These are phyloP conservation scores for Sordaria brevicollis DNA, from an alignment of 495 filamentous ascomycete species.

Conservation along the genomic window DNA sequence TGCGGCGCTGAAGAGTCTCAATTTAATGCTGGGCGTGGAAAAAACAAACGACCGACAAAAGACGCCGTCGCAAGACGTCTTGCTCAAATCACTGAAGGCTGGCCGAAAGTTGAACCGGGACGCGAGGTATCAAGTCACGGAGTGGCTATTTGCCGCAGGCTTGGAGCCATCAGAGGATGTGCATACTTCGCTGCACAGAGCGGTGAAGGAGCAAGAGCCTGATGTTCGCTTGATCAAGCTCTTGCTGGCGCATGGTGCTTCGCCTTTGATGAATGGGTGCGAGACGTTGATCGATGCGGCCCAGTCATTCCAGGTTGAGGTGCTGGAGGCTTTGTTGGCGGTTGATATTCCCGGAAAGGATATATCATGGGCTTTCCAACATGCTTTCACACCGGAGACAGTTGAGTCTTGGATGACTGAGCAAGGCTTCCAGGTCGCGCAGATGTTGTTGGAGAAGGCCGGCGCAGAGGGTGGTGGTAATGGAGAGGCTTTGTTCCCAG, in stretches of 20 bases:
- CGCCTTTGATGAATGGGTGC: conserved; percentile 30
- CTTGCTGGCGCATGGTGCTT: conserved; percentile 30
- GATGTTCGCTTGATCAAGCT: conserved; percentile 32
- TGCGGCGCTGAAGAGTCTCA: conserved; percentile 31
- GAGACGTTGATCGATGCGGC: conserved; percentile 34
- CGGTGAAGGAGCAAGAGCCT: conserved; percentile 31
- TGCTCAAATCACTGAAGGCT: conserved; percentile 33
- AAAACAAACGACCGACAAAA: conserved; percentile 18
- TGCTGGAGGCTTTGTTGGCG: conserved; percentile 28
- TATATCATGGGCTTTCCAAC: conserved; percentile 26
- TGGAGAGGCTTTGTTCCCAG: conserved; percentile 28
- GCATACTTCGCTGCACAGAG: conserved; percentile 28
- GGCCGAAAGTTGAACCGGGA: conserved; percentile 30
- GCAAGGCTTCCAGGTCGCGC: conserved; percentile 26
- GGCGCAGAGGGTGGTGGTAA: conserved; percentile 21
- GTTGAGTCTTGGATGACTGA: conserved; percentile 27
- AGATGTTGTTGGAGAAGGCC: conserved; percentile 28
- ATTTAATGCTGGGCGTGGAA: conserved; percentile 32
- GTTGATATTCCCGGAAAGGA: conserved; percentile 24
- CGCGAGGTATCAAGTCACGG: conserved; percentile 30
- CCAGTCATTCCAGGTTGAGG: conserved; percentile 17
- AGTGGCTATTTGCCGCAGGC: conserved; percentile 35
- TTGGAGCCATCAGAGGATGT: conserved; percentile 28
- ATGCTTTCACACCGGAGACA: conserved; percentile 24
- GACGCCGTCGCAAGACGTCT: conserved; percentile 26